Base-by-base conservation (phyloP, 305 asterid genomes). In the Salvia sclarea region DNA sequence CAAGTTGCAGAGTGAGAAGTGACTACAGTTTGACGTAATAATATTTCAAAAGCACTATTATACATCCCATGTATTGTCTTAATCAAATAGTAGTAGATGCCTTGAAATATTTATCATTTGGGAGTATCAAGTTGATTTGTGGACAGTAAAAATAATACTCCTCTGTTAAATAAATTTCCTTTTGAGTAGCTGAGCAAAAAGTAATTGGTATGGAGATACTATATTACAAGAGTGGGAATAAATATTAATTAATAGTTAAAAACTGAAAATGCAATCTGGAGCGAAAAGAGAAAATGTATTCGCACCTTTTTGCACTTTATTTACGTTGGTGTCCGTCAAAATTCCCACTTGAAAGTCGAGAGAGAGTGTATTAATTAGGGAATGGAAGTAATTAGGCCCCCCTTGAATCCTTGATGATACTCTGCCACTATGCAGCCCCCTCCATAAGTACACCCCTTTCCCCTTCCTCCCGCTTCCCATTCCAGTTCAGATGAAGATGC, bases 361-460 rank as follows among this genome's bases (percentile, higher is more conserved):
- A 3, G 6, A 41, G 6, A 12, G 0, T 8, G 8, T 16, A 5
- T 5, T 9, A 56, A 18, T 13, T 38, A 2, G 40, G 5, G 41
- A 8, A 50, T 44, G 13, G 35, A 63, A 64, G 28, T 37, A 68
- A 67, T 66, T 74, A 47, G 60, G 40, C 6, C 21, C 37, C 41
- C 64, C 64, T 78, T 80, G 44, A 41, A 37, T 63, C 54, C 4
- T 25, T 25, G 30, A 4, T 25, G 30, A 25, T 25, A 7, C 54
- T 48, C 8, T 2, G 25, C 69, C 3, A 8, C 2, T n/a, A 30
- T 61, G n/a, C n/a, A n/a, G n/a, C 47, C 13, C 64, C 81, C 21
- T 77, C 87, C 80, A 77, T 84, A 79, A 86, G 72, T 86, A 84
- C 59, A 84, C 80, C 80, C 71, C 79, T 85, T 68, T 84, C 66